These are phyloP conservation scores for Pichia scutulata DNA, from an alignment of 805 yeast species.

Conservation along the genomic window DNA sequence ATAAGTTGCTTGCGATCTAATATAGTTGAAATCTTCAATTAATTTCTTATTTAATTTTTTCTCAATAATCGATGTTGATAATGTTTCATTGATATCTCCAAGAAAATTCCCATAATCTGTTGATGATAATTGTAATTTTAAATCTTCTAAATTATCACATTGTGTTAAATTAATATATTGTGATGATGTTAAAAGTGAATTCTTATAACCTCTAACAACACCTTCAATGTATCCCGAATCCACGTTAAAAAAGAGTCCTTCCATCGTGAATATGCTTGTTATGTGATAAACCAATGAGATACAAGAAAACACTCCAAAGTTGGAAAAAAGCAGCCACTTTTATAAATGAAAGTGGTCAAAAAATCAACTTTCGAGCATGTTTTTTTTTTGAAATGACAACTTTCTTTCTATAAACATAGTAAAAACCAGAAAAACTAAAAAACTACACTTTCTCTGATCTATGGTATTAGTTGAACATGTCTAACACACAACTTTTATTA, in stretches of 20 bases:
- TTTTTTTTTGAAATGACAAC: neutral
- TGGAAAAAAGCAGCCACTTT: neutral
- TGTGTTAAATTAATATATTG: conserved; percentile 92
- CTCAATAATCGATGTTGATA: conserved; percentile 83
- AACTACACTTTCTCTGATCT: no score
- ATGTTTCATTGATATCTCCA: conserved; percentile 71
- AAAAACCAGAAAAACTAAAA: no score
- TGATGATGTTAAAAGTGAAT: conserved; percentile 65
- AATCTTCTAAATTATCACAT: conserved; percentile 90
- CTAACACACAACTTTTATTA: conserved; percentile 26
- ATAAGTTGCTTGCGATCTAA: conserved; percentile 77
- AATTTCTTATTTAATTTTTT: conserved; percentile 67
- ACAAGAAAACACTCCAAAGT: no score
- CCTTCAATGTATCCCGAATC: conserved; percentile 91
- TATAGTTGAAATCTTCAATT: conserved; percentile 76
- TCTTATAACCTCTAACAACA: conserved; percentile 87
- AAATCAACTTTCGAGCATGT: neutral
- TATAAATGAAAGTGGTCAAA: no score
- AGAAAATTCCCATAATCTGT: conserved; percentile 94
- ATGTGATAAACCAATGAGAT: no score
- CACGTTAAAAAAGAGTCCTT: conserved; percentile 85
- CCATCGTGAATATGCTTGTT: conserved; percentile 59
- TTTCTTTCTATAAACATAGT: no score
- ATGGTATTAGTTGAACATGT: neutral
- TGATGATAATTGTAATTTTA: conserved; percentile 87